phyloP scores from a whole-genome alignment of 2,329 filamentous ascomycete genomes.

The Pseudogymnoascus sp. region DNA sequence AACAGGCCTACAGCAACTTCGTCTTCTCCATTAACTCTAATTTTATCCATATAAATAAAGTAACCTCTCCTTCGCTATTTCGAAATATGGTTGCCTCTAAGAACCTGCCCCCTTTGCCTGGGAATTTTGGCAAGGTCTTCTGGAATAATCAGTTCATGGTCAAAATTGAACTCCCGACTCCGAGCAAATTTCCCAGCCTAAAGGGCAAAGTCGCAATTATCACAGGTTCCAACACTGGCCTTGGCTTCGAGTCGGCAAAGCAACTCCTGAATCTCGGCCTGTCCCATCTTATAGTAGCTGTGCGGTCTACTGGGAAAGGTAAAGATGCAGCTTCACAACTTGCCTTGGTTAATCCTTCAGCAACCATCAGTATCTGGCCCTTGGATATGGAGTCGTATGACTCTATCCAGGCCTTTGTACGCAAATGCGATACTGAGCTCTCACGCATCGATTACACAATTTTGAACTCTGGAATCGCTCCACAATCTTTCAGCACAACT shows the following conservation, averaged over 20 bases:
- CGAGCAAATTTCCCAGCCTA: not conserved
- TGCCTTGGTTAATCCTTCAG: constrained; percentile 25
- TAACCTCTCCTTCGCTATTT: not conserved
- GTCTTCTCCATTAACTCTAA: not conserved
- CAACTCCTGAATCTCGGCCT: constrained; percentile 36
- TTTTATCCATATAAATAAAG: not conserved
- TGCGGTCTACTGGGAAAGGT: constrained; percentile 38
- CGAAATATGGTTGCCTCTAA: constrained; percentile 10
- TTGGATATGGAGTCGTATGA: constrained; percentile 43
- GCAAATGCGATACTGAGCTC: constrained; percentile 28
- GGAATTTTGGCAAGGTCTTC: constrained; percentile 9
- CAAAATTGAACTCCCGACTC: constrained; percentile 10
- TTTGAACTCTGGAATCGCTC: constrained; percentile 36
- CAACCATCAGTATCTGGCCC: constrained; percentile 40
- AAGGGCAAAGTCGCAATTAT: constrained; percentile 34
- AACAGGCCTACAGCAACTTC: not conserved
- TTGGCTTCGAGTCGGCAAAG: constrained; percentile 37
- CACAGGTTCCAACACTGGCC: constrained; percentile 41
- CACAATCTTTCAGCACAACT: constrained; percentile 10
- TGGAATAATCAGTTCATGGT: constrained; percentile 12
- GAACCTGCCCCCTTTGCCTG: constrained; percentile 10
- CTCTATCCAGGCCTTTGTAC: constrained; percentile 37
- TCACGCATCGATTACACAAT: constrained; percentile 37
- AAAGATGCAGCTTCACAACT: constrained; percentile 33
- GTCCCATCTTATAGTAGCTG: constrained; percentile 39